Percentiles rank a stretch among this genome's conserved stretches.
Conservation (phyloP, 106 monocot genomes). For the Hemerocallis citrina region DNA sequence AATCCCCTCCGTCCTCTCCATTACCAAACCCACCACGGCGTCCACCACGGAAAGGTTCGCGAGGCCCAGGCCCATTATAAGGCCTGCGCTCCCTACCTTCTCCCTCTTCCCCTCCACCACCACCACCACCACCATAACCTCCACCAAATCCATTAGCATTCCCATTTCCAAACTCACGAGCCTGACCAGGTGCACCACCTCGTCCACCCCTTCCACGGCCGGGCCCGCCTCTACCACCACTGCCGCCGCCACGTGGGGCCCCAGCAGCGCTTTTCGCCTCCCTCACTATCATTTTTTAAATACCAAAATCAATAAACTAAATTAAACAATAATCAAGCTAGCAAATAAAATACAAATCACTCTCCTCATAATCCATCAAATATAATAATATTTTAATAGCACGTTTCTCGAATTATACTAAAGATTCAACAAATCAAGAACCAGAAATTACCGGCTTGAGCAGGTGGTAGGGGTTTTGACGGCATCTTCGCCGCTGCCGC, state of each 20-base stretch:
- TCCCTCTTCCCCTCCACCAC: conserved; percentile 25
- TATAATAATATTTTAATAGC: neutral
- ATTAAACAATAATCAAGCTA: too few relatives aligned
- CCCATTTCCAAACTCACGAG: conserved; percentile 38
- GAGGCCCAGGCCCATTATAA: conserved; percentile 23
- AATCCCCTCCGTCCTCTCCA: conserved; percentile 34
- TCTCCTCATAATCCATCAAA: too few relatives aligned
- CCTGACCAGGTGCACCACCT: conserved; percentile 15
- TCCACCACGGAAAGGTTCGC: conserved; percentile 50
- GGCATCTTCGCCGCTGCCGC: conserved; percentile 47
- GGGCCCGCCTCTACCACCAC: conserved; percentile 23
- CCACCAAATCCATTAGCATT: conserved; percentile 23
- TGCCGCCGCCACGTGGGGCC: conserved; percentile 36
- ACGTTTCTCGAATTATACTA: too few relatives aligned
- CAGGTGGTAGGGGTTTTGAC: conserved; percentile 56
- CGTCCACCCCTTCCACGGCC: conserved; percentile 66
- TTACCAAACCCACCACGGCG: conserved; percentile 40
- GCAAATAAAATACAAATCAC: too few relatives aligned
- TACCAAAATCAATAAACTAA: neutral
- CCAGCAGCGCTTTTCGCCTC: conserved; percentile 30
- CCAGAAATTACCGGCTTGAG: conserved; percentile 53
- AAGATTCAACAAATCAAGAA: neutral
- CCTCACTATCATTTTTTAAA: conserved; percentile 28
- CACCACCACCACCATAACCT: conserved; percentile 17
- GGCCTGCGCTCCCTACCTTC: conserved; percentile 32